These are phyloP conservation scores for Ascochyta lentis DNA, from an alignment of 2,329 filamentous ascomycete genomes.

Conservation along the genomic window DNA sequence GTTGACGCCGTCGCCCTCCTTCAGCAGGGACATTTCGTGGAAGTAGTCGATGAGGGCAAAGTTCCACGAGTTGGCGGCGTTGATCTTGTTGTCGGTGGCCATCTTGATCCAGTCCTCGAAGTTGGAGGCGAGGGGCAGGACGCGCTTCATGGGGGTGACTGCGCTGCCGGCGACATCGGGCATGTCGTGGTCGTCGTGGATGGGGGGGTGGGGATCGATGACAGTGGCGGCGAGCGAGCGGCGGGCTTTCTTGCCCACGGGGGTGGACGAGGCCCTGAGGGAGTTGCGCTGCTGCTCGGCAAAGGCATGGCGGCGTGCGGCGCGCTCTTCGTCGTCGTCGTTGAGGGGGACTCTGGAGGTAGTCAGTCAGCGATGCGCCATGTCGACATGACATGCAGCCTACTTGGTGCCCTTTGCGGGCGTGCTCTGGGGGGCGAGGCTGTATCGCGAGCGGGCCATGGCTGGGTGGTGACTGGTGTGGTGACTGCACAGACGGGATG, in stretches of 20 bases:
- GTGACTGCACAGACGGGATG: too few relatives aligned
- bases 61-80: slow-evolving; percentile 97
- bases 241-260: slow-evolving; percentile 64
- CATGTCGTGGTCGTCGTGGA: slow-evolving; percentile 54
- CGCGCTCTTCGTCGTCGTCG: slow-evolving; percentile 93
- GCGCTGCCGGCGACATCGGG: slow-evolving; percentile 70
- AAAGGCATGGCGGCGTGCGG: slow-evolving; percentile 78
- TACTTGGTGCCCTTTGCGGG: slow-evolving; percentile 10
- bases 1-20: slow-evolving; percentile 96
- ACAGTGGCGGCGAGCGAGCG: slow-evolving; percentile 60
- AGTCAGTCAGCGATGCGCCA: slow-evolving; percentile 4
- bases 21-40: slow-evolving; percentile 96
- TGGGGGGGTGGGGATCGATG: slow-evolving; percentile 59
- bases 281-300: slow-evolving; percentile 75
- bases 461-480: slow-evolving; percentile 8
- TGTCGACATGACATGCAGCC: neutral
- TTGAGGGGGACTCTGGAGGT: slow-evolving; percentile 83
- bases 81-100: slow-evolving; percentile 97
- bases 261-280: slow-evolving; percentile 81
- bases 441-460: slow-evolving; percentile 64
- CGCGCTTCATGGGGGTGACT: slow-evolving; percentile 94
- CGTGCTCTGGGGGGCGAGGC: slow-evolving; percentile 15
- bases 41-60: slow-evolving; percentile 99
- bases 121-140: slow-evolving; percentile 87
- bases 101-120: slow-evolving; percentile 99